These are phyloP conservation scores for Pulveroboletus sp. DNA, from an alignment of 768 basidiomycete genomes.

Conservation along the genomic window DNA sequence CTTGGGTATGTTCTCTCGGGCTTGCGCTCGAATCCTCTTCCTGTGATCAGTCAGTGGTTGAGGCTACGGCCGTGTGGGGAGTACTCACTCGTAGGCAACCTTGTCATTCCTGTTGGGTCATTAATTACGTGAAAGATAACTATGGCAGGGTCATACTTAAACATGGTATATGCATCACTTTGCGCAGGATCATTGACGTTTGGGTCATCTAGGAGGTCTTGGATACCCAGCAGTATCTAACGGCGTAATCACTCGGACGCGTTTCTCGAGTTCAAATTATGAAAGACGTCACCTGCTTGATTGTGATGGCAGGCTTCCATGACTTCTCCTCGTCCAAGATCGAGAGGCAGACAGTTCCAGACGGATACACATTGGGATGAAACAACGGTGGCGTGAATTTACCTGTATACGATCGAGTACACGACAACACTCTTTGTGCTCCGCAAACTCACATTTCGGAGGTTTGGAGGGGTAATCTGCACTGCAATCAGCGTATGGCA, in stretches of 20 bases:
- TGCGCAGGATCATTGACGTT: constrained; percentile 98
- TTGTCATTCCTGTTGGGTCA: constrained; percentile 74
- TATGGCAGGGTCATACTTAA: constrained; percentile 65
- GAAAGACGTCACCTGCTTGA: constrained; percentile 74
- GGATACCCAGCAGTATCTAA: constrained; percentile 92
- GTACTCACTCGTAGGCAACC: constrained; percentile 80
- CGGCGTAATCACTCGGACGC: not conserved
- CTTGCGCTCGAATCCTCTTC: constrained; percentile 78
- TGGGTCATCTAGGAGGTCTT: constrained; percentile 92
- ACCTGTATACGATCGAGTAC: constrained; percentile 45
- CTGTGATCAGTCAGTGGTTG: constrained; percentile 34
- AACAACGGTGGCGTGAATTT: constrained; percentile 96
- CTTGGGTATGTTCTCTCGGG: constrained; percentile 86
- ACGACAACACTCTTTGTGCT: not conserved
- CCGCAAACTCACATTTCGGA: constrained; percentile 69
- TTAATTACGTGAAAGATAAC: constrained; percentile 6
- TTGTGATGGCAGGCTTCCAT: constrained; percentile 98
- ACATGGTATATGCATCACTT: constrained; percentile 97
- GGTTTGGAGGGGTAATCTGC: constrained; percentile 93
- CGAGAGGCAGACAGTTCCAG: constrained; percentile 95
- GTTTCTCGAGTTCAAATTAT: not conserved
- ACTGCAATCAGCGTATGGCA: constrained; percentile 8
- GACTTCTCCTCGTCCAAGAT: constrained; percentile 98
- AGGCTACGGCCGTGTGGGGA: not conserved
- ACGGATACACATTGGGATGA: constrained; percentile 98